These are phyloP conservation scores for Conoideocrella luteorostrata DNA, from an alignment of 2,329 filamentous ascomycete genomes.

Conservation along the genomic window DNA sequence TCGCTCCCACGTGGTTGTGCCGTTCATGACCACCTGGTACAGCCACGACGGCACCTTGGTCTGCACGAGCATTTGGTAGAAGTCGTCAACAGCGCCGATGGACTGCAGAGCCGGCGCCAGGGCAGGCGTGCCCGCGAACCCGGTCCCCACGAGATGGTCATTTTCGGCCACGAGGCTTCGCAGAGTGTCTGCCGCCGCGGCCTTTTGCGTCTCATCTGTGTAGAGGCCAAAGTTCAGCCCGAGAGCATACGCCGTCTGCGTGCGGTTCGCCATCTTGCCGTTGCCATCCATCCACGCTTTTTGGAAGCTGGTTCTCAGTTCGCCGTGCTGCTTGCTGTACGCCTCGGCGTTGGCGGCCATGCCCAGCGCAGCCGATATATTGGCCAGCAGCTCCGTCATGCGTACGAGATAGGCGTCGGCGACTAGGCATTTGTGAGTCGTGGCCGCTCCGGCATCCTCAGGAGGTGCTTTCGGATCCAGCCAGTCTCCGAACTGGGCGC, in stretches of 20 bases:
- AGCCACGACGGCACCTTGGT: no score
- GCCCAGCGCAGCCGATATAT: conserved; percentile 27
- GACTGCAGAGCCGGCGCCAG: no score
- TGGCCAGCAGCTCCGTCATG: conserved; percentile 30
- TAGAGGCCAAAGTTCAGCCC: conserved; percentile 32
- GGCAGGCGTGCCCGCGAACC: no score
- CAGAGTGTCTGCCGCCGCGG: conserved; percentile 20
- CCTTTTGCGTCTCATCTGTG: conserved; percentile 7
- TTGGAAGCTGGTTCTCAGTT: conserved; percentile 22
- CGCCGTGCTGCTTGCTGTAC: conserved; percentile 15
- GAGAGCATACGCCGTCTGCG: conserved; percentile 36
- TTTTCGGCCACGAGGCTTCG: conserved; percentile 25
- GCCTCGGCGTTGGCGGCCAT: conserved; percentile 18
- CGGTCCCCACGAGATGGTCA: no score
- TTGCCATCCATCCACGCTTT: conserved; percentile 23
- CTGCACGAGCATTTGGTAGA: no score
- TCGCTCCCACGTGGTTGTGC: no score
- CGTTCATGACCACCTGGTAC: no score
- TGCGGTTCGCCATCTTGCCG: conserved; percentile 27
- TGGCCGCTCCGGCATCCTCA: no score
- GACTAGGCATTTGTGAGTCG: conserved; percentile 33
- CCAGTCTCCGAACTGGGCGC: no score
- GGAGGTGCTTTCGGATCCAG: no score
- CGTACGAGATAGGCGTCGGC: conserved; percentile 41
- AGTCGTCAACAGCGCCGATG: no score